Evolutionary conservation across 495 filamentous ascomycete genomes (phyloP).

Genomic region (Podospora didyma): DNA sequence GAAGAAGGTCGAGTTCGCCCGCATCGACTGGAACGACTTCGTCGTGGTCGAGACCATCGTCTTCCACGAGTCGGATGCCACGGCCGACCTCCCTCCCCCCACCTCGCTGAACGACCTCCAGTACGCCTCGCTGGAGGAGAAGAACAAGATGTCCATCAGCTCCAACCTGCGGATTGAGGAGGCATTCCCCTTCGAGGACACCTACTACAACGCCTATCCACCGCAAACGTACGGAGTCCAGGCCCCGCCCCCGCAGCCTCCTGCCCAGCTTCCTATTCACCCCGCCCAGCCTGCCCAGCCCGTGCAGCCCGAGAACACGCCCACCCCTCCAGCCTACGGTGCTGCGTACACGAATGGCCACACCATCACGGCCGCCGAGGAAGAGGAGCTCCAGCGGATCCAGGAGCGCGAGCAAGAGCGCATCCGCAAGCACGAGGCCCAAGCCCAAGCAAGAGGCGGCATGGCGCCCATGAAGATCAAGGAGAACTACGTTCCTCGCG

Average conservation of each 20-base stretch:
- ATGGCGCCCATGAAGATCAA: conserved; percentile 86
- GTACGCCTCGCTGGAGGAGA: conserved; percentile 90
- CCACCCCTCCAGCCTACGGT: conserved; percentile 32
- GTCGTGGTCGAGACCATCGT: conserved; percentile 93
- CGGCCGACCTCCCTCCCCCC: conserved; percentile 80
- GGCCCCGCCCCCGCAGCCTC: conserved; percentile 25
- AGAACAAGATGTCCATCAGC: conserved; percentile 79
- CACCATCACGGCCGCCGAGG: conserved; percentile 40
- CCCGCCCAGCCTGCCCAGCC: conserved; percentile 25
- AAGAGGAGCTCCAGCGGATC: conserved; percentile 65
- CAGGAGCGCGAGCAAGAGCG: conserved; percentile 65
- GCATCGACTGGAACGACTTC: conserved; percentile 98
- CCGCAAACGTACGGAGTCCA: conserved; percentile 26
- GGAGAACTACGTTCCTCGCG: conserved; percentile 85
- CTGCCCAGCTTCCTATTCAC: no score
- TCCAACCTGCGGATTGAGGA: conserved; percentile 87
- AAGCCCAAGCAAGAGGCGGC: conserved; percentile 67
- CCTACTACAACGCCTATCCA: conserved; percentile 33
- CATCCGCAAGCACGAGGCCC: conserved; percentile 69
- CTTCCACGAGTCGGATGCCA: conserved; percentile 86
- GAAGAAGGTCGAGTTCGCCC: conserved; percentile 77
- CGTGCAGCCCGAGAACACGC: conserved; percentile 34
- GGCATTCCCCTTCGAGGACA: conserved; percentile 80
- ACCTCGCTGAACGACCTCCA: conserved; percentile 87
- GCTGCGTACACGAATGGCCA: conserved; percentile 22